phyloP scores from a whole-genome alignment of 805 yeast species.

The Aciculoconidium aculeatum region DNA sequence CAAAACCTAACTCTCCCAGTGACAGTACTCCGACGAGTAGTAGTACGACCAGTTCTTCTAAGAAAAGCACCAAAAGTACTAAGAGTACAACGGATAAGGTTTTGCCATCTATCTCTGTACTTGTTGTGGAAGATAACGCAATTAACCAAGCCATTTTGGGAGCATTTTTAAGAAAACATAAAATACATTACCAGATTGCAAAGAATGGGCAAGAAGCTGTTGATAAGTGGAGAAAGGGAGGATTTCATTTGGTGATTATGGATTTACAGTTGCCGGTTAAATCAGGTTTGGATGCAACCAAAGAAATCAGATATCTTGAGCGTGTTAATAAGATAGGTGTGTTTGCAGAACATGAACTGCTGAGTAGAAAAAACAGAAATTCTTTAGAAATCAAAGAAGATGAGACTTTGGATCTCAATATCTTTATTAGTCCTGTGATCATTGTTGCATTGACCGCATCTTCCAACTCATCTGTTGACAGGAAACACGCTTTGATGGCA shows the following conservation, averaged over 20 bases:
- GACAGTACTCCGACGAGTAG: not conserved
- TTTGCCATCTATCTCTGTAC: constrained; percentile 80
- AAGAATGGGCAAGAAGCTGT: constrained; percentile 93
- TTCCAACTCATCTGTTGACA: constrained; percentile 70
- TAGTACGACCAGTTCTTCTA: no score
- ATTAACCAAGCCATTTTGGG: constrained; percentile 90
- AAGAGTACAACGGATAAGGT: constrained; percentile 52
- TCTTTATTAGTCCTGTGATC: constrained; percentile 92
- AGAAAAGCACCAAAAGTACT: constrained; percentile 10
- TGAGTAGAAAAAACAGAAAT: constrained; percentile 15
- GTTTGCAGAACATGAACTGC: constrained; percentile 39
- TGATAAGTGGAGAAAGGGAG: constrained; percentile 91
- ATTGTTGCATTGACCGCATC: constrained; percentile 96
- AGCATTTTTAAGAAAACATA: constrained; percentile 78
- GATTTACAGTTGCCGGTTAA: constrained; percentile 95
- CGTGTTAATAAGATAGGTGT: constrained; percentile 72
- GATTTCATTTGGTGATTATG: constrained; percentile 91
- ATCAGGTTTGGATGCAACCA: constrained; percentile 93
- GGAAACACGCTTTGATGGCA: constrained; percentile 86
- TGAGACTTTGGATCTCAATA: constrained; percentile 52
- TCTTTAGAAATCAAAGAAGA: constrained; percentile 27
- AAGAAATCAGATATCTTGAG: constrained; percentile 83
- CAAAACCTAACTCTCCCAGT: not conserved
- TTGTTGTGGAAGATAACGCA: constrained; percentile 94
- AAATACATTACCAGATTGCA: constrained; percentile 80